Evolutionary conservation across 257 asterid genomes (phyloP).

Genomic region (Plantago elongata): DNA sequence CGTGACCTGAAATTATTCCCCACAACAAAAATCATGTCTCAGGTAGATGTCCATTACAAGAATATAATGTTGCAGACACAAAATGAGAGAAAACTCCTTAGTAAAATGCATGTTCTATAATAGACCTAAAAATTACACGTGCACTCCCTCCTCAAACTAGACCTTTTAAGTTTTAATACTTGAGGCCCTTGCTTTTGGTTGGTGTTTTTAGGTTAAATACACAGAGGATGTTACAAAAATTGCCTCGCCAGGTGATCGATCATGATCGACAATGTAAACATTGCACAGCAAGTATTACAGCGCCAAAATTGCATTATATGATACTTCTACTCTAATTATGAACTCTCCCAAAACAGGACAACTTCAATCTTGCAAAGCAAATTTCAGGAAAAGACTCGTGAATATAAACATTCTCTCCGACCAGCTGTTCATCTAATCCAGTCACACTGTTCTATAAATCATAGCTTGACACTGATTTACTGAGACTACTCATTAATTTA

Average conservation of each 20-base stretch:
- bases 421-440: slow-evolving; percentile 18
- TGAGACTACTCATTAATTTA: no score
- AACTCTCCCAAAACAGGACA: no score
- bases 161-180: no score
- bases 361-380: not conserved
- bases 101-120: not conserved
- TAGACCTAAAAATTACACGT: no score
- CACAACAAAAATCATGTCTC: slow-evolving; percentile 28
- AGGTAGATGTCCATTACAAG: slow-evolving; percentile 14
- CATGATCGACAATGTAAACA: not conserved
- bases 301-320: no score
- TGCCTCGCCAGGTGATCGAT: not conserved
- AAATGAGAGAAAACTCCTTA: not conserved
- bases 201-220: no score
- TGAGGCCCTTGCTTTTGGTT: no score
- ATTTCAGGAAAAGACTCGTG: not conserved
- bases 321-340: no score
- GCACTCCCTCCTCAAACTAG: no score
- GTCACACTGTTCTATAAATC: slow-evolving; percentile 12
- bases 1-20: slow-evolving; percentile 80
- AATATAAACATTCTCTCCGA: not conserved
- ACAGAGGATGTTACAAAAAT: no score
- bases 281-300: not conserved
- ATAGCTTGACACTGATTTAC: not conserved
- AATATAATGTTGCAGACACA: slow-evolving; percentile 19